A percentile compares a stretch with the other conserved stretches of the same genome.
These are phyloP conservation scores for Berkeleyomyces basicola DNA, from an alignment of 2,329 filamentous ascomycete genomes.

Conservation along the genomic window DNA sequence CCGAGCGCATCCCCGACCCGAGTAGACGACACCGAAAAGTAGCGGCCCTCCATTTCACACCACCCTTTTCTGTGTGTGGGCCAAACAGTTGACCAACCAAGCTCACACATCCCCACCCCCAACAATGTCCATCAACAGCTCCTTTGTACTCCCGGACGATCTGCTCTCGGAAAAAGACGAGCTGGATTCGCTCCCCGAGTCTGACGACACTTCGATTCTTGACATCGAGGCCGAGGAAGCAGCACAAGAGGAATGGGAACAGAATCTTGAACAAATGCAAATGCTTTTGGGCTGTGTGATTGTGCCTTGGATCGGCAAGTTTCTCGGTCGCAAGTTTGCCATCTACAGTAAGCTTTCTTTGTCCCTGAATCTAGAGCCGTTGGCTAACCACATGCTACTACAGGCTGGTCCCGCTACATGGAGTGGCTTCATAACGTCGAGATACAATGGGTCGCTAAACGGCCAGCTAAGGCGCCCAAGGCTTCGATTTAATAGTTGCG, in stretches of 20 bases:
- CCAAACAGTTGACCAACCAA: too few relatives aligned
- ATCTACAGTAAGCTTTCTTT: conserved; percentile 65
- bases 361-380: neutral
- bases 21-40: too few relatives aligned
- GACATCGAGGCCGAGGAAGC: conserved; percentile 53
- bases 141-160: conserved; percentile 34
- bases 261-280: conserved; percentile 84
- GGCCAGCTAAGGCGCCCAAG: conserved; percentile 45
- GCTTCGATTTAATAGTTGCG: conserved; percentile 18
- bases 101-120: neutral
- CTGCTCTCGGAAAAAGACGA: conserved; percentile 36
- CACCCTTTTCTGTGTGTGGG: too few relatives aligned
- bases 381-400: neutral
- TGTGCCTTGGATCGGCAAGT: conserved; percentile 88
- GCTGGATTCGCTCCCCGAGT: conserved; percentile 44
- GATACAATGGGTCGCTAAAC: conserved; percentile 46
- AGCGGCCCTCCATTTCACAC: too few relatives aligned
- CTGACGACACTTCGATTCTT: conserved; percentile 28
- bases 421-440: conserved; percentile 79
- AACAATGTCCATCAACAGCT: conserved; percentile 24
- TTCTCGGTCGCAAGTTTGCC: conserved; percentile 82
- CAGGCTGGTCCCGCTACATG: conserved; percentile 86
- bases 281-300: conserved; percentile 86
- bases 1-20: too few relatives aligned
- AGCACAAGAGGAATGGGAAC: conserved; percentile 88